Evolutionary conservation across 2,329 filamentous ascomycete species (phyloP), one percentile per base, ranked within the genome.

Genomic region (Chaetomium sp.): DNA sequence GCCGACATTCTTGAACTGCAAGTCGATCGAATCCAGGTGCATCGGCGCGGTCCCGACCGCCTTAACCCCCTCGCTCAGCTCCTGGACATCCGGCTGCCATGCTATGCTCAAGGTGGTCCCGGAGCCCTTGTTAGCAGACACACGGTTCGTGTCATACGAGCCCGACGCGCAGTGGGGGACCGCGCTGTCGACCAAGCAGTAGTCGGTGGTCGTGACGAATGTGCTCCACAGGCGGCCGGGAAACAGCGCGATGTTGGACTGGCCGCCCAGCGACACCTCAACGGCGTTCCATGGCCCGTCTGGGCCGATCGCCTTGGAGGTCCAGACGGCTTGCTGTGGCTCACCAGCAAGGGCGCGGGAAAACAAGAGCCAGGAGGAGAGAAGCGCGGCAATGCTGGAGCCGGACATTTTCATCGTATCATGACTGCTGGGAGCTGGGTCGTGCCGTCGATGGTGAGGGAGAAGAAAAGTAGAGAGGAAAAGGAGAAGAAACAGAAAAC

Each of bases 271-370:
- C 8, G 53, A 54, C 12, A 54, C 53, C n/a, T 54, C 53, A 36
- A 54, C 53, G 36, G 53, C 53, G 41, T 54, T 54, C 53, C 53
- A 50, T 2, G 53, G 53, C 36, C 47, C 47, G 32, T 54, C 53
- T 9, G 53, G 47, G 7, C 47, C 53, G 27, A 50, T 34, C 3
- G 53, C 4, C 32, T 35, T 32, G n/a, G 9, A 7, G 5, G 53
- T 33, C 53, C 46, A 50, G 8, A 19, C 34, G 33, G 41, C 53
- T 19, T 54, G 46, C 12, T 5, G 14, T 12, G 53, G 40, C 34
- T 45, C 47, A 4, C n/a, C 41, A 10, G 40, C 53, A n/a, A 27
- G 19, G 19, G 19, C 3, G 19, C 19, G 19, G 19, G 19, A 27
- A 27, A 27, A 27, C 19, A 27, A 27, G 19, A 27, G 19, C 2